Evolutionary conservation across 495 filamentous ascomycete genomes (phyloP).

Genomic region (Aspergillus panamensis): DNA sequence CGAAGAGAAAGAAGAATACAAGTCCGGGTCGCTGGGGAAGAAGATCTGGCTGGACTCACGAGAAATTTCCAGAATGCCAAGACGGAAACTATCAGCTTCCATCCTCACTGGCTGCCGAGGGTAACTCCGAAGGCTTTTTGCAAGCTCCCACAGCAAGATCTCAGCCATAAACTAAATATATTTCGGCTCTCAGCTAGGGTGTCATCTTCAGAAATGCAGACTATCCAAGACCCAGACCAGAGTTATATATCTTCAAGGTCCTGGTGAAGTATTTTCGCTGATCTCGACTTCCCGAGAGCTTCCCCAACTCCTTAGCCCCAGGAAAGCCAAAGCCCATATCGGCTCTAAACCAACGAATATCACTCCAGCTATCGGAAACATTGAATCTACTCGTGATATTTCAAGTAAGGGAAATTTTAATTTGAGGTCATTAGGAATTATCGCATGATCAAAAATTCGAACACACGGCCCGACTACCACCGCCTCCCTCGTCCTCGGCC

Average conservation of each 20-base stretch:
- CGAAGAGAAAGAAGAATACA: constrained; percentile 30
- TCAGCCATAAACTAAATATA: background rate
- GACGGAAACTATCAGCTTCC: constrained; percentile 40
- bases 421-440: constrained; percentile 19
- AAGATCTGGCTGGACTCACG: constrained; percentile 42
- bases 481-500: constrained; percentile 47
- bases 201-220: background rate
- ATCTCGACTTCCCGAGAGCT: background rate
- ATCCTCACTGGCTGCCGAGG: constrained; percentile 32
- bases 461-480: constrained; percentile 30
- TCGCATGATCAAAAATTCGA: constrained; percentile 10
- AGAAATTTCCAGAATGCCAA: constrained; percentile 59
- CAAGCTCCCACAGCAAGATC: background rate
- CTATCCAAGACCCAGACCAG: background rate
- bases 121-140: constrained; percentile 18
- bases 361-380: no score
- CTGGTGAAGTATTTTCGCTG: background rate
- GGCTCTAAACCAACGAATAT: no score
- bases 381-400: no score
- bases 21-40: constrained; percentile 30
- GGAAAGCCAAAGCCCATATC: background rate
- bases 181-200: background rate
- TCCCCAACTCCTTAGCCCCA: constrained; percentile 21
- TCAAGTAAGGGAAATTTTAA: background rate
- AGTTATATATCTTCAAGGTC: no score